These are phyloP conservation scores for Calocera cornea DNA, from an alignment of 768 basidiomycete genomes.

Conservation along the genomic window DNA sequence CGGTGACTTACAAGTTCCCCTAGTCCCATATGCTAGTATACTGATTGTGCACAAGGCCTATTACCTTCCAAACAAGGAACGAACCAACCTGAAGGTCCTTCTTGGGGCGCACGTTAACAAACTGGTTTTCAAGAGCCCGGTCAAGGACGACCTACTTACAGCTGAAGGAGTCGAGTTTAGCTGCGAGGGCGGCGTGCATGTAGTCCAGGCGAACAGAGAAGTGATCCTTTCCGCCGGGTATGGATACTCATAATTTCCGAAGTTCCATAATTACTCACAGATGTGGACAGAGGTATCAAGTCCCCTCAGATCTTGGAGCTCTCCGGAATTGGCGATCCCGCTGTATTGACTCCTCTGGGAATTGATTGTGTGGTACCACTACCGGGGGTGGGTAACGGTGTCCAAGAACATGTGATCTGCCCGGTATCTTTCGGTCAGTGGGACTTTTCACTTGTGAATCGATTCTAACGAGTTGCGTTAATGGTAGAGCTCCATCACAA, in stretches of 20 bases:
- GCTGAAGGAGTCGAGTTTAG: constrained; percentile 5
- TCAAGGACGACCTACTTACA: neutral
- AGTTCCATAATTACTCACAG: constrained; percentile 17
- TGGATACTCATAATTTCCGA: neutral
- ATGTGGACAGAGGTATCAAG: constrained; percentile 8
- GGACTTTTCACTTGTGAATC: neutral
- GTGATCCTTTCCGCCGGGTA: constrained; percentile 5
- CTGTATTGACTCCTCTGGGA: constrained; percentile 14
- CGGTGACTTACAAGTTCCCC: neutral
- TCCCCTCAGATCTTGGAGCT: constrained; percentile 36
- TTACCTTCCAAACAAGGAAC: constrained; percentile 6
- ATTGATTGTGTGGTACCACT: constrained; percentile 21
- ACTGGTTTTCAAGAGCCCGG: constrained; percentile 2
- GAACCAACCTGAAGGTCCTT: constrained; percentile 29
- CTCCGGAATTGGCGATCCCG: constrained; percentile 22
- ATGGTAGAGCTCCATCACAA: neutral
- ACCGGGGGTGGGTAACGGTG: constrained; percentile 29
- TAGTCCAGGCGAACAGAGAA: constrained; percentile 1
- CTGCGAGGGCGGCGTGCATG: constrained; percentile 3
- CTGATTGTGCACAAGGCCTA: neutral
- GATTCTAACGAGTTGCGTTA: neutral
- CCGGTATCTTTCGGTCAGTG: neutral
- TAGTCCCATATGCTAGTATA: neutral
- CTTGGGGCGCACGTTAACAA: constrained; percentile 14
- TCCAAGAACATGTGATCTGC: constrained; percentile 23